Conservation (phyloP, 2,329 filamentous ascomycete genomes). For the Botrytis elliptica region DNA sequence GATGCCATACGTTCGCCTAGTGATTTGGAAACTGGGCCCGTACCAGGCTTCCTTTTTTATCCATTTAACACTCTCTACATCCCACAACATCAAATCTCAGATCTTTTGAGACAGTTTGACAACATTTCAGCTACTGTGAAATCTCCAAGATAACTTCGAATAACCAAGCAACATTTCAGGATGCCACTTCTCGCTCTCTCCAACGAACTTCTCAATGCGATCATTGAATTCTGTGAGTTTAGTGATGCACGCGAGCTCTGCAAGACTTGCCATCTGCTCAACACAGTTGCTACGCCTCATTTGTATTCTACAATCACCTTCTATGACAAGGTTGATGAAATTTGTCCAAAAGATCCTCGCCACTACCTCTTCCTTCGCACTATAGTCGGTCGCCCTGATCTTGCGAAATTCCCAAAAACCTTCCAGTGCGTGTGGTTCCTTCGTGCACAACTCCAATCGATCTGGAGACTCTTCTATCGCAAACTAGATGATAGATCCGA, state of each 20-base stretch:
- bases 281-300: neutral
- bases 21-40: neutral
- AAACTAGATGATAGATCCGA: neutral
- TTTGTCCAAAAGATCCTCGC: neutral
- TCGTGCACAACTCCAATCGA: neutral
- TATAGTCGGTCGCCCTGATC: neutral
- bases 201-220: slow-evolving; percentile 43
- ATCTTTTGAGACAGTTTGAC: neutral
- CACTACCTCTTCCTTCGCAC: neutral
- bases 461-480: neutral
- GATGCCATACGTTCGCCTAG: neutral
- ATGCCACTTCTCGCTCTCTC: slow-evolving; percentile 36
- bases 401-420: neutral
- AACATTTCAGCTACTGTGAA: neutral
- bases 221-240: slow-evolving; percentile 43
- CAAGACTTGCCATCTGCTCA: slow-evolving; percentile 20
- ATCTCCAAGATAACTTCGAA: no score
- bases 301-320: neutral
- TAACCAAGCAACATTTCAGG: slow-evolving; percentile 2
- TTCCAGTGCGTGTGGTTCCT: neutral
- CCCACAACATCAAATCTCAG: no score
- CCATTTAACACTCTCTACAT: neutral
- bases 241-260: slow-evolving; percentile 47
- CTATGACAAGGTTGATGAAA: neutral
- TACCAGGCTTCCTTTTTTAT: no score